Evolutionary conservation across 2,329 filamentous ascomycete species (phyloP), one percentile per base, ranked within the genome.

Genomic region (Alternaria alternata): DNA sequence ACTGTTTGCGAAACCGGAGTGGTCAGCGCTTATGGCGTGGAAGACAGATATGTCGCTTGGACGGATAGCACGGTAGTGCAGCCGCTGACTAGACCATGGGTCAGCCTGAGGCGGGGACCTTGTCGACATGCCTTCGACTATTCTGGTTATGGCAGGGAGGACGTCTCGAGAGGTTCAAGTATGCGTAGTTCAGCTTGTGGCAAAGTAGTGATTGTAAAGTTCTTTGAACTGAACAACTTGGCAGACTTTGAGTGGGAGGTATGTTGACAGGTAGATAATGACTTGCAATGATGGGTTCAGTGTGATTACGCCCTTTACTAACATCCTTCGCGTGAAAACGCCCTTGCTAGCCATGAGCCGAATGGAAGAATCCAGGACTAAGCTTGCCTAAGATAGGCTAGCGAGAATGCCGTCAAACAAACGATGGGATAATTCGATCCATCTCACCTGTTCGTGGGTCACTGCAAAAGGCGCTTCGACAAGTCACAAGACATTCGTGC

Each of bases 1-100:
- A 64, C 69, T 71, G 63, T 74, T 74, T 39, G 61, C 54, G 63
- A 61, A 74, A 14, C 73, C 72, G 30, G 51, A 28, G 9, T 56
- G 51, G 61, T 76, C 74, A 51, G 63, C 59, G 47, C 67, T 67
- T 9, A 76, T 64, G 39, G 67, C 64, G 5, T 49, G 28, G 66
- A 74, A 76, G 51, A 74, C 54, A 4, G 63, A 22, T n/a, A 65
- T 58, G 57, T 76, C 72, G 20, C 61, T 47, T 8, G 63, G 48
- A 18, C 64, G 66, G n/a, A 75, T 58, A 14, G 70, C 69, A 55
- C 71, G 73, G 52, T 69, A 71, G 52, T 63, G 51, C 6, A 75
- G 71, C 34, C 69, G 69, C 1, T 61, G 39, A 58, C 65, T 68
- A 26, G 67, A 36, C 46, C 46, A 48, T 16, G 46, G 46, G 18